Evolutionary conservation across 495 filamentous ascomycete species (phyloP).

Genomic region (Penicillium mononematosum): DNA sequence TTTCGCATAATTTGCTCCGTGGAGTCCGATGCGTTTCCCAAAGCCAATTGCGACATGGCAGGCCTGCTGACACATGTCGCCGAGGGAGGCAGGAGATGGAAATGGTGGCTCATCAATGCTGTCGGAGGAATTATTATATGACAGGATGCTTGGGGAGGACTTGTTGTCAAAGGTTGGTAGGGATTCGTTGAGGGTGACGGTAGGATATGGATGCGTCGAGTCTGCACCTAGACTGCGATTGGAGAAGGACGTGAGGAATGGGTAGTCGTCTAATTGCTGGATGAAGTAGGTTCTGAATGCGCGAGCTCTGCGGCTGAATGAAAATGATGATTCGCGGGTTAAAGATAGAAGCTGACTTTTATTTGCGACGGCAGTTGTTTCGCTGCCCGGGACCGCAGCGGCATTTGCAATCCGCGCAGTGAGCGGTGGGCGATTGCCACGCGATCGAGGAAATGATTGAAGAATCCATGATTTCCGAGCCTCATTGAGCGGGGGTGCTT

Average conservation of each 20-base stretch:
- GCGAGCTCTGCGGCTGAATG: conserved; percentile 34
- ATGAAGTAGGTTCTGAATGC: conserved; percentile 38
- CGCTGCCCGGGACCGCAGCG: conserved; percentile 15
- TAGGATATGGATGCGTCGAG: conserved; percentile 12
- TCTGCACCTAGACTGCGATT: conserved; percentile 20
- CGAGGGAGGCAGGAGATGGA: conserved; percentile 14
- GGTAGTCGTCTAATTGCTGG: conserved; percentile 34
- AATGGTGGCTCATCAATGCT: neutral
- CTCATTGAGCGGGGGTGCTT: conserved; percentile 10
- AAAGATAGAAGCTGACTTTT: conserved; percentile 20
- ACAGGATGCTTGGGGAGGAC: neutral
- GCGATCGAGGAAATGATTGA: conserved; percentile 16
- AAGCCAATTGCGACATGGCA: conserved; percentile 25
- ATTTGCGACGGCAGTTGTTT: conserved; percentile 24
- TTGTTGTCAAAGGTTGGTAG: conserved; percentile 16
- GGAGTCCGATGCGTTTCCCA: conserved; percentile 8
- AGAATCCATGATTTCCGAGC: conserved; percentile 18
- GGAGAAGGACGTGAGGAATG: conserved; percentile 26
- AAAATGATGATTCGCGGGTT: conserved; percentile 27
- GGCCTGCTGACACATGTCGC: conserved; percentile 38
- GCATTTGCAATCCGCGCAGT: conserved; percentile 13
- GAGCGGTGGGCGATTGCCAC: conserved; percentile 16
- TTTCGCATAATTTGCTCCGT: conserved; percentile 9
- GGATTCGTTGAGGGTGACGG: conserved; percentile 19
- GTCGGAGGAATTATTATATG: conserved; percentile 13